Conservation (phyloP, 306 rosid species). For the Inga leiocalycina region DNA sequence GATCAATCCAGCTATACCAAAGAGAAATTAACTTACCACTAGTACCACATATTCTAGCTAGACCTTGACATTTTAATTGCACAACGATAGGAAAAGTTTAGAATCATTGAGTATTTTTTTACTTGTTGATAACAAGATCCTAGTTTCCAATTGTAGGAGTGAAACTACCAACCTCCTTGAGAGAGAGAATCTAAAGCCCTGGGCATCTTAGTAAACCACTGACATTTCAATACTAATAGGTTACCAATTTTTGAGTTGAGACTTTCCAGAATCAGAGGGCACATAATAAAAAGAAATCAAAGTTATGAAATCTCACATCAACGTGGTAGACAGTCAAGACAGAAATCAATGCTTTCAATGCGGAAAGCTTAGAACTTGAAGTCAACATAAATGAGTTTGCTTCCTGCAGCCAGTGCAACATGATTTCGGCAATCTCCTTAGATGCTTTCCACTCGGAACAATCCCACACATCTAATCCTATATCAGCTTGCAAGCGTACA, state of each 20-base stretch:
- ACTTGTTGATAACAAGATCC: slow-evolving; percentile 9
- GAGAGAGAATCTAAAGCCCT: neutral
- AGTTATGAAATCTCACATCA: slow-evolving; percentile 64
- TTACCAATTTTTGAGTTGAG: neutral
- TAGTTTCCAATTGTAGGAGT: slow-evolving; percentile 18
- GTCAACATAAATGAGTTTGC: slow-evolving; percentile 68
- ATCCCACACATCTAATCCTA: slow-evolving; percentile 84
- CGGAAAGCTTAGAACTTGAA: slow-evolving; percentile 73
- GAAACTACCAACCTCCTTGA: slow-evolving; percentile 15
- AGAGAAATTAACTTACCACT: neutral
- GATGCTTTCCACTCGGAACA: slow-evolving; percentile 75
- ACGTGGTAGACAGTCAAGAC: slow-evolving; percentile 60
- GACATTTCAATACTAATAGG: slow-evolving; percentile 19
- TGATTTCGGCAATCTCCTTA: slow-evolving; percentile 68
- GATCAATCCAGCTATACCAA: neutral
- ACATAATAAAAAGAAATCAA: slow-evolving; percentile 22
- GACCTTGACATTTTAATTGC: slow-evolving; percentile 1
- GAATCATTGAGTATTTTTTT: neutral
- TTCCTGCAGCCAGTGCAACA: slow-evolving; percentile 67
- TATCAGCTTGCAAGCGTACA: slow-evolving; percentile 58
- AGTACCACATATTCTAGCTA: slow-evolving; percentile 5
- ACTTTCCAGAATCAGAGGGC: slow-evolving; percentile 9
- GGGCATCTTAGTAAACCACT: slow-evolving; percentile 13
- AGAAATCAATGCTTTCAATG: slow-evolving; percentile 63
- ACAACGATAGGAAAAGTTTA: slow-evolving; percentile 5